Base-by-base conservation (phyloP, 1,139 yeast genomes). In the Blastobotrys buckinghamii region DNA sequence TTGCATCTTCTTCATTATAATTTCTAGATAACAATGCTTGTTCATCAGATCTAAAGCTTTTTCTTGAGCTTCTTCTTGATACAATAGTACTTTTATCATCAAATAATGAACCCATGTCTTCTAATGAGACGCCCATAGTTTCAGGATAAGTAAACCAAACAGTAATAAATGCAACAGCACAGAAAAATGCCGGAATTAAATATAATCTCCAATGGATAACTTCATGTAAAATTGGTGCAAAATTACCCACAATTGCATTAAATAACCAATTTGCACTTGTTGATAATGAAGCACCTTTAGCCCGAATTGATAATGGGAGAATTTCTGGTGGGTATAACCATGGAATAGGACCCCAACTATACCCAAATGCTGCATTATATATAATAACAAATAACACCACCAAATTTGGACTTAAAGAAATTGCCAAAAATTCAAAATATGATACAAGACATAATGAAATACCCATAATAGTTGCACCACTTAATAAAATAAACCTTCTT, bases 251-350 rank as follows among this genome's bases (percentile, higher is more conserved):
- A 43, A 89, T 69, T 71, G 88, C 89, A 68, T 89, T 89, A 70
- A 87, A 89, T n/a, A 87, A 77, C 97, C 97, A 90, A 65, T 89
- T 89, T 9, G 95, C 81, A 0, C 96, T 96, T 0, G 96, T 89
- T 0, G 96, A 83, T 55, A 88, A 70, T 1, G 96, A 88, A 0
- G 96, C 95, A 45, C 96, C 96, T 60, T 89, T 86, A 7, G 96
- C 89, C 52, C 97, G 77, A n/a, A 89, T 89, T 22, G 82, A 74
- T 53, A 86, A 77, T 0, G 97, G 97, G 51, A 90, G 76, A 48
- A 90, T 90, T 69, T 89, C 97, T 35, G 84, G 81, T 42, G 89
- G 88, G 69, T 87, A 83, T 59, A 90, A 74, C 97, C 97, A 89
- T 7, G 96, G 96, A 52, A 90, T 82, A 2, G 97, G 97, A 10